Conservation (phyloP, 192 early-diverging fungal species). For the Irineochytrium annulatum region DNA sequence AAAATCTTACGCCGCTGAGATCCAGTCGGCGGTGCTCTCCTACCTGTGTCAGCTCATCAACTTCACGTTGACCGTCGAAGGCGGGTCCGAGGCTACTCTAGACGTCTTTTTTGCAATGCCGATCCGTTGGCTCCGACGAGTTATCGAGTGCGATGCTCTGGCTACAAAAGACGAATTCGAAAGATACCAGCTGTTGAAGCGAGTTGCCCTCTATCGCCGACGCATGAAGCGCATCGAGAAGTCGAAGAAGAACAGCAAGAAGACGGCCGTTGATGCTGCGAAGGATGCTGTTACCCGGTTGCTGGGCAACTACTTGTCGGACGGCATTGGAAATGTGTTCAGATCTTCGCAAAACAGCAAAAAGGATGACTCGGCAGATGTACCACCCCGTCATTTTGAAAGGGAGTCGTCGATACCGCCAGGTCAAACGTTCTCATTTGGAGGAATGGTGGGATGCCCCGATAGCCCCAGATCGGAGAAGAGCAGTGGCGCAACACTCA, state of each 20-base stretch:
- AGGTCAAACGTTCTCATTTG: too few relatives aligned
- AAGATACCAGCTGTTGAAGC: constrained; percentile 40
- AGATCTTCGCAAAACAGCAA: neutral
- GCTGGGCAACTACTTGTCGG: neutral
- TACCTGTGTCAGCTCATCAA: constrained; percentile 15
- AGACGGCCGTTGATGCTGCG: neutral
- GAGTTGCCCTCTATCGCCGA: constrained; percentile 21
- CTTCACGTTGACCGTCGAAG: neutral
- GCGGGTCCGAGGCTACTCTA: neutral
- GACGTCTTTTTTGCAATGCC: constrained; percentile 7
- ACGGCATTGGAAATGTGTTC: neutral
- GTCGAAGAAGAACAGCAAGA: neutral
- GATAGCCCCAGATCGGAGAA: too few relatives aligned
- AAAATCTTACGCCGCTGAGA: constrained; percentile 5
- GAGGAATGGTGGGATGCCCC: too few relatives aligned
- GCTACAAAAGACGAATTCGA: constrained; percentile 34
- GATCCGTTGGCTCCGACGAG: constrained; percentile 16
- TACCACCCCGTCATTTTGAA: constrained; percentile 1
- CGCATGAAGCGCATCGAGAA: constrained; percentile 1
- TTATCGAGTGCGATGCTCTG: constrained; percentile 21
- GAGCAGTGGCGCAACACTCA: neutral
- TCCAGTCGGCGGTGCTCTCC: neutral
- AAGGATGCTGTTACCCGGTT: constrained; percentile 8
- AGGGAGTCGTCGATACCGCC: too few relatives aligned
- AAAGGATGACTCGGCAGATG: neutral